Percentiles rank a stretch among this genome's conserved stretches.
These are phyloP conservation scores for Fusarium hainanense DNA, from an alignment of 2,329 filamentous ascomycete species.

Conservation along the genomic window DNA sequence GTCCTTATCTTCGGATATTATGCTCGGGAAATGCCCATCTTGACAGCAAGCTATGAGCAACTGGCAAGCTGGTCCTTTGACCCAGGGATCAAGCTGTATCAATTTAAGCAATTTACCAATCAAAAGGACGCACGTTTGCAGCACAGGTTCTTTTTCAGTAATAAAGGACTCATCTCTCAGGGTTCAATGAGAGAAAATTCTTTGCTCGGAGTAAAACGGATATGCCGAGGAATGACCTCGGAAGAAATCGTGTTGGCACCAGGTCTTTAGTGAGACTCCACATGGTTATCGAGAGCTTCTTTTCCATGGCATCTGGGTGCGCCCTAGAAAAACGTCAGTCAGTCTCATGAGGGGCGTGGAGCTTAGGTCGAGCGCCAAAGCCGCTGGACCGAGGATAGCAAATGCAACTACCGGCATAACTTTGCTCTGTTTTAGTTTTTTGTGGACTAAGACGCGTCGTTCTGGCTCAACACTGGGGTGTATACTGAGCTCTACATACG, in stretches of 20 bases:
- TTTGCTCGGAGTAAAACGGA: slow-evolving; percentile 30
- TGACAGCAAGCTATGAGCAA: not conserved
- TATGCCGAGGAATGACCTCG: slow-evolving; percentile 28
- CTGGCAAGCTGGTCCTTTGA: not conserved
- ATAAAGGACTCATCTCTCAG: slow-evolving; percentile 8
- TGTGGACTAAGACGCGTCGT: not conserved
- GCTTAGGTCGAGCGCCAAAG: slow-evolving; percentile 32
- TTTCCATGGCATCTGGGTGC: slow-evolving; percentile 18
- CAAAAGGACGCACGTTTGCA: slow-evolving; percentile 27
- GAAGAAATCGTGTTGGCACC: slow-evolving; percentile 30
- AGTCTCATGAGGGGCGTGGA: slow-evolving; percentile 30
- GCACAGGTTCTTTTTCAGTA: slow-evolving; percentile 5
- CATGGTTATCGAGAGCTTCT: slow-evolving; percentile 21
- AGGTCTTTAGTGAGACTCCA: slow-evolving; percentile 18
- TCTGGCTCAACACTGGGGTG: slow-evolving; percentile 14
- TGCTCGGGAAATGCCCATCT: not conserved
- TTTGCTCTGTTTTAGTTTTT: slow-evolving; percentile 6
- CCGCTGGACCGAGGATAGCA: slow-evolving; percentile 41
- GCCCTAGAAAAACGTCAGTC: slow-evolving; percentile 28
- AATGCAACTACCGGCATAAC: slow-evolving; percentile 31
- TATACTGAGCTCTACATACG: slow-evolving; percentile 12
- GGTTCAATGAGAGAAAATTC: slow-evolving; percentile 2
- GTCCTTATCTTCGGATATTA: not conserved
- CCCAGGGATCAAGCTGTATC: slow-evolving; percentile 14
- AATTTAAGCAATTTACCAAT: slow-evolving; percentile 23